Evolutionary conservation across 805 yeast genomes (phyloP), one percentile per base, ranked within the genome.

Genomic region (Cyberlindnera amylophila): DNA sequence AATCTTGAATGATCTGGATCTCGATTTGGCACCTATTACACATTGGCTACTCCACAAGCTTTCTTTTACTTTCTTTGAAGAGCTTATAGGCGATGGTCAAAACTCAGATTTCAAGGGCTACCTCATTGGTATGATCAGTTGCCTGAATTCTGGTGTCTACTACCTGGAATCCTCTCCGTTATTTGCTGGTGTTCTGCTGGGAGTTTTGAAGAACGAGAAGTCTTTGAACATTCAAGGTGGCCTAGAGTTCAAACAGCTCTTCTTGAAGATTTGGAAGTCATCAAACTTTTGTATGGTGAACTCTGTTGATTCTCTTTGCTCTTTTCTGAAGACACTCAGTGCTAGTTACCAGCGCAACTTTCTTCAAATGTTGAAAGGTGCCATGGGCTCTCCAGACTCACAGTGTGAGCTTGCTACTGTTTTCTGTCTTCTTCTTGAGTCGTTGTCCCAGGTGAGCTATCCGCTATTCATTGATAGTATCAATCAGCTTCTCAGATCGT

Each of bases 381-480:
- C 30, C 5, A 8, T 27, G 30, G 30, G 30, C 13, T 13, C 13
- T 13, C 30, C 30, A 12, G 30, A 27, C 5, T 27, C 30, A 6
- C 14, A 11, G 30, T 12, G 14, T 27, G 30, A 27, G 30, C 30
- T 27, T 27, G 30, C 30, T 13, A 12, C 14, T 27, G 30, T 27
- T 12, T 27, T 27, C 14, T 27, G 30, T 13, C 5, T 27, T 11
- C 30, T 27, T 13, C 13, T 27, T 11, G 30, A 27, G 30, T 27
- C 30, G 6, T 23, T 66, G 3, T 42, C 61, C 8, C 13, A 24
- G 1, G 39, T 39, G 15, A 57, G 55, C 13, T 64, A 54, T 43
- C 55, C 55, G 11, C 47, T 36, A 16, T 41, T 53, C 19, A 42
- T 61, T 10, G 41, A 41, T 11, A 27, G 42, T 4, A 7, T 55